phyloP scores from a whole-genome alignment of 2,329 filamentous ascomycete species.

The Sporothrix brunneoviolacea region DNA sequence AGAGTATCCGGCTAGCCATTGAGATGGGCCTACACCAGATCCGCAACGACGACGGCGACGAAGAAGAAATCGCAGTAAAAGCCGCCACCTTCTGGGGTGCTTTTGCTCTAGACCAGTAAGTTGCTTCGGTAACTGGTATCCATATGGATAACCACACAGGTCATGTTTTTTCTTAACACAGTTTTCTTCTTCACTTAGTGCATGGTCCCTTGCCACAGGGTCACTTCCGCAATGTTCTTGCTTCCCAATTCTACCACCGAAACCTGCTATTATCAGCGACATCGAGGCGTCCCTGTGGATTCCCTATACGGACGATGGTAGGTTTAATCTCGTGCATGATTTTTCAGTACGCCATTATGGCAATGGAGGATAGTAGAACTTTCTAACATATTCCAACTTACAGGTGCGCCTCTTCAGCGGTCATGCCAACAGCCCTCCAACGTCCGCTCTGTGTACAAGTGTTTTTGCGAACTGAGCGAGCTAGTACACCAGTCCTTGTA shows the following conservation, averaged over 20 bases:
- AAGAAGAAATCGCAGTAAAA: slow-evolving; percentile 52
- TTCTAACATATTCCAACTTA: too few relatives aligned
- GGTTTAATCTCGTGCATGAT: too few relatives aligned
- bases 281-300: slow-evolving; percentile 56
- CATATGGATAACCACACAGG: too few relatives aligned
- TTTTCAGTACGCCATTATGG: too few relatives aligned
- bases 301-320: slow-evolving; percentile 51
- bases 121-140: too few relatives aligned
- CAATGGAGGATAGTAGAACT: too few relatives aligned
- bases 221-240: slow-evolving; percentile 54
- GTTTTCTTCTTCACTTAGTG: slow-evolving; percentile 32
- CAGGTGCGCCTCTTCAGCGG: slow-evolving; percentile 49
- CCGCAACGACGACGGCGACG: slow-evolving; percentile 37
- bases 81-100: slow-evolving; percentile 57
- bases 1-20: slow-evolving; percentile 64
- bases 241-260: slow-evolving; percentile 50
- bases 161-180: too few relatives aligned
- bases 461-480: slow-evolving; percentile 66
- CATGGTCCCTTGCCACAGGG: slow-evolving; percentile 59
- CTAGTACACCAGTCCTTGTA: slow-evolving; percentile 66
- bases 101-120: slow-evolving; percentile 58
- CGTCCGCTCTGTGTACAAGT: slow-evolving; percentile 60
- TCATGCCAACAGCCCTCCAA: slow-evolving; percentile 59
- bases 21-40: slow-evolving; percentile 63
- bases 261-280: slow-evolving; percentile 53